These are phyloP conservation scores for Cetraspora pellucida DNA, from an alignment of 192 early-diverging fungal genomes.

Conservation along the genomic window DNA sequence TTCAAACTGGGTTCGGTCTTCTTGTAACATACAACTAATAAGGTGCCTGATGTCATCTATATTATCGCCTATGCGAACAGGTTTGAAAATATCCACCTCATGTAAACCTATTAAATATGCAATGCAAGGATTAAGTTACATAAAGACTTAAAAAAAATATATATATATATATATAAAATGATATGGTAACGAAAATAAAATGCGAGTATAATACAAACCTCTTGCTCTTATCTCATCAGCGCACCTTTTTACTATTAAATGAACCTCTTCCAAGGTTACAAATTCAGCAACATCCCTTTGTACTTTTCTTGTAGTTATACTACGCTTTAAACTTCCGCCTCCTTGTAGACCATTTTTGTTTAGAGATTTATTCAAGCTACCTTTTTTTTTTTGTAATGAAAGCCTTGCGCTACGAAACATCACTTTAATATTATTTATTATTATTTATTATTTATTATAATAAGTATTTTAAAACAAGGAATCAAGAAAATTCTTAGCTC, in stretches of 20 bases:
- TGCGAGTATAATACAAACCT: not conserved
- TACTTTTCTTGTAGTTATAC: not conserved
- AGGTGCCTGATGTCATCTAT: slow-evolving; percentile 19
- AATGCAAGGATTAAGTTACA: not conserved
- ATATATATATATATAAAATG: not conserved
- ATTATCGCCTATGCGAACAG: slow-evolving; percentile 18
- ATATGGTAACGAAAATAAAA: not conserved
- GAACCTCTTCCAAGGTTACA: slow-evolving; percentile 22
- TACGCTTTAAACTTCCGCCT: not conserved
- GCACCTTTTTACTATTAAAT: slow-evolving; percentile 29
- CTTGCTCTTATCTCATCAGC: slow-evolving; percentile 19
- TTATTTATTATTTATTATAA: too few relatives aligned
- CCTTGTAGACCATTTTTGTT: not conserved
- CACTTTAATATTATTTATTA: not conserved
- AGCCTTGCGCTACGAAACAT: slow-evolving; percentile 13
- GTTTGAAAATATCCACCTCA: slow-evolving; percentile 33
- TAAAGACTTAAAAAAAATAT: not conserved
- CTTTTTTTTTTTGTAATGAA: not conserved
- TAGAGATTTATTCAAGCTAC: not conserved
- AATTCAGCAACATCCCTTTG: slow-evolving; percentile 3
- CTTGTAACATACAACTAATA: slow-evolving; percentile 25
- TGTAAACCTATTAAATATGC: slow-evolving; percentile 14
- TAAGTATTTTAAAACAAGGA: too few relatives aligned
- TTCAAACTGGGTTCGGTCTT: slow-evolving; percentile 20
- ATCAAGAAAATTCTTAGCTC: too few relatives aligned